Base-by-base conservation (phyloP, 805 yeast genomes). In the Wickerhamiella siamensis region DNA sequence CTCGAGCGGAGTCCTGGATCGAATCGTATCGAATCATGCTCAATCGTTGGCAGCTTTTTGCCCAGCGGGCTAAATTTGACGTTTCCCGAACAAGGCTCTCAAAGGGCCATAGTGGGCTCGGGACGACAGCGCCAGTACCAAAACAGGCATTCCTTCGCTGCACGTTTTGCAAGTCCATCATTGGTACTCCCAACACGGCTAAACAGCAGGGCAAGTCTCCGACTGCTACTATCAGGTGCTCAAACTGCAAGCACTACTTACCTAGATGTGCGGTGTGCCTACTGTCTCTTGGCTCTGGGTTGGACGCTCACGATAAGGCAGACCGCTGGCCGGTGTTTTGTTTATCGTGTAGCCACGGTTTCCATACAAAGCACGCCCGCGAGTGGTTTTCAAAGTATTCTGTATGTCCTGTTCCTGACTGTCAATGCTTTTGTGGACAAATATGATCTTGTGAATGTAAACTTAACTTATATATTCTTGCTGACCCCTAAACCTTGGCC, bases 351-450 rank as follows among this genome's bases (percentile, higher is more conserved):
- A 83, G 81, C 55, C 98, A 88, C 53, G 94, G 95, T 1, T 78
- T 78, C 74, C 98, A 88, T 62, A 86, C 94, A 0, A 86, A 81
- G 3, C 98, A 88, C 58, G 96, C 96, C 0, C 86, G 83, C 48
- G 93, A 87, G 53, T 88, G 98, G 98, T 88, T 88, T 58, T 71
- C 79, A 20, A 79, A 77, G 57, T 94, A 87, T 53, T 74, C 72
- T 43, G 74, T 82, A 1, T 88, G 98, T 54, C 96, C 98, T 0
- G 94, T 88, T 2, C 95, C 96, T 0, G 94, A 86, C 34, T 88
- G 98, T 54, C 66, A 69, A 33, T 88, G 98, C 54, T 66, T 74
- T 39, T 88, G 97, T 26, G 55, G 54, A 2, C 36, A 27, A 5
- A 20, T 41, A 15, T 38, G 31, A 21, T 15, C 29, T 15, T 10